Base-by-base conservation (phyloP, 1,284 basidiomycete species). In the Cutaneotrichosporon sp. region DNA sequence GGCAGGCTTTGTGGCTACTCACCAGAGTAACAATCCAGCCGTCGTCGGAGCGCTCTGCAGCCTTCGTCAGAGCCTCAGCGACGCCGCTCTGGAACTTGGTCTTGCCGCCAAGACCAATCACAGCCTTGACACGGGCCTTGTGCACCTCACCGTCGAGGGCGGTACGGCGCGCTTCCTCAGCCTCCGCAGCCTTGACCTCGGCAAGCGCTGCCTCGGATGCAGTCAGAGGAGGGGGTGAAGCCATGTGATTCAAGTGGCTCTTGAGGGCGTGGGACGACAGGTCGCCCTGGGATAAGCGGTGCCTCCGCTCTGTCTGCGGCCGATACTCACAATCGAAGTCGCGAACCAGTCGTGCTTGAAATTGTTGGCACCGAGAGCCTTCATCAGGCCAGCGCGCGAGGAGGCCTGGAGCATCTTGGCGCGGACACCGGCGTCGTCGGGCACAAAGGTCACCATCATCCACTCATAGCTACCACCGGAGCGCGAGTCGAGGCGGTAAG, bases 371-470 rank as follows among this genome's bases (percentile, higher is more conserved):
- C 89, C 89, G 1, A 93, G 79, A 5, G 82, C 78, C 71, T 84
- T 89, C 42, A 85, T 79, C 19, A 93, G 78, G 7, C 85, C 81
- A 24, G 80, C 79, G 46, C 89, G 82, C 1, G 86, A 85, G 1
- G 89, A 86, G n/a, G 90, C 90, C 71, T 93, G 92, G 25, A 94
- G 78, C 90, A 93, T 94, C 87, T 94, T 75, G 19, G 68, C 66
- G 38, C 74, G 63, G 11, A 74, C 72, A 4, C 65, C 67, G n/a
- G 74, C 74, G 51, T 70, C 64, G 53, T 75, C 74, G 5, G 74
- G 74, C 4, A 75, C 72, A 56, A 67, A 75, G 1, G 71, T 74
- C 49, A 75, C 63, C 67, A 74, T 70, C 66, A 75, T 70, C 74
- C 74, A 75, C 52, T 74, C 71, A 45, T 61, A 71, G 39, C 61